Conservation (phyloP, 169 alveolate genomes). For the Eimeria praecox region DNA sequence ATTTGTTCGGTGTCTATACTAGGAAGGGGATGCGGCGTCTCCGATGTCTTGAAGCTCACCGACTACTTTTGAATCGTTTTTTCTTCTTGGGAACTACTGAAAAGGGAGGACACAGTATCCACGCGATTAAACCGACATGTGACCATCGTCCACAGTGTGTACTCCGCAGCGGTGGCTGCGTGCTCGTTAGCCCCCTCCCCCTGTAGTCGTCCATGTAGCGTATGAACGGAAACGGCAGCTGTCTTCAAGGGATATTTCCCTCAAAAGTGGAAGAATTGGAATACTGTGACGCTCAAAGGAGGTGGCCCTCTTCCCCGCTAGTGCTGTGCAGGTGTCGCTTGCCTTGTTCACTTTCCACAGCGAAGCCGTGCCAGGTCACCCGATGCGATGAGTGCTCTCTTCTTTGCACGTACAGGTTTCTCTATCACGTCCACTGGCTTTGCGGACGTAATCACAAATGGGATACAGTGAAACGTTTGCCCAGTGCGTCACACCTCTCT, state of each 20-base stretch:
- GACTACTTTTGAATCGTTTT: background rate
- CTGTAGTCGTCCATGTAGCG: background rate
- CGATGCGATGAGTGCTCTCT: background rate
- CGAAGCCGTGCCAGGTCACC: constrained; percentile 2
- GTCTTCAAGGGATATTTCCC: background rate
- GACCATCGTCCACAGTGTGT: background rate
- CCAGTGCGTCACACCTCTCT: constrained; percentile 13
- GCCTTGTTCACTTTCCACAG: background rate
- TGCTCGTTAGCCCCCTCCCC: no score
- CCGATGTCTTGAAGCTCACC: background rate
- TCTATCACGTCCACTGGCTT: background rate
- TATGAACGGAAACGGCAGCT: background rate
- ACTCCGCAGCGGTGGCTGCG: background rate
- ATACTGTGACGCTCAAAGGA: background rate
- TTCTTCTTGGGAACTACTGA: background rate
- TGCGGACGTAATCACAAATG: background rate
- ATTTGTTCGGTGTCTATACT: background rate
- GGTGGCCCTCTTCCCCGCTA: background rate
- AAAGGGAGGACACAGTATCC: background rate
- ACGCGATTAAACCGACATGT: background rate
- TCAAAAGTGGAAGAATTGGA: background rate
- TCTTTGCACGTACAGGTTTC: background rate
- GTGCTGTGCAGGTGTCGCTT: background rate
- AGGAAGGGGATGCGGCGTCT: background rate
- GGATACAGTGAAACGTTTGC: background rate